A percentile compares a stretch with the other conserved stretches of the same genome.
These are phyloP conservation scores for Leishmania turanica DNA, from an alignment of 208 protist genomes.

Conservation along the genomic window DNA sequence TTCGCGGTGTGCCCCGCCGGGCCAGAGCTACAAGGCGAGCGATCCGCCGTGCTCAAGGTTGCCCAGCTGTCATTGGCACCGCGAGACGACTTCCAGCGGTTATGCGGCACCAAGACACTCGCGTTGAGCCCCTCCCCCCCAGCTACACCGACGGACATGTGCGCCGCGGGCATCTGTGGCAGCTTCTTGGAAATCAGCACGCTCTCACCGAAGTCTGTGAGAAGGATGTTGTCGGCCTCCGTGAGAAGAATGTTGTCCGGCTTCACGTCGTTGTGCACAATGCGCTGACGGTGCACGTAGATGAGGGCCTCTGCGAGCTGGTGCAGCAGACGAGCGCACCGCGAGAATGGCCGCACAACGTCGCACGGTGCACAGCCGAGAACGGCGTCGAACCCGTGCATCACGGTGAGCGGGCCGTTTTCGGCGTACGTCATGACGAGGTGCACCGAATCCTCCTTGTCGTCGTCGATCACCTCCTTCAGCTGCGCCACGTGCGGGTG, in stretches of 20 bases:
- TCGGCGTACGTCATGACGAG: constrained; percentile 65
- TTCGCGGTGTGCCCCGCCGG: background rate
- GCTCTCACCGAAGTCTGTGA: constrained; percentile 85
- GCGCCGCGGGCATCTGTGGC: background rate
- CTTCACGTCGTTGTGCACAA: constrained; percentile 92
- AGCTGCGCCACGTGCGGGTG: constrained; percentile 92
- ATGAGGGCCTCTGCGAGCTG: constrained; percentile 70
- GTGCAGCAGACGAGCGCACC: constrained; percentile 33
- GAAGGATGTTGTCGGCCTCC: constrained; percentile 65
- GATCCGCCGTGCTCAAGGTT: constrained; percentile 12
- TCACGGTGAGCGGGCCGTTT: constrained; percentile 33
- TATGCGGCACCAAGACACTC: constrained; percentile 22
- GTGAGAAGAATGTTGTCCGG: constrained; percentile 85
- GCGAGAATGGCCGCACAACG: constrained; percentile 44
- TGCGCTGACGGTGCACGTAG: constrained; percentile 68
- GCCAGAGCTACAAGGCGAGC: background rate
- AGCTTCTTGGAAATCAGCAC: constrained; percentile 34
- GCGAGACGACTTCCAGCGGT: constrained; percentile 27
- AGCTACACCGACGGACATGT: background rate
- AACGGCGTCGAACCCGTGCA: constrained; percentile 35
- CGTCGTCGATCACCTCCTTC: constrained; percentile 96
- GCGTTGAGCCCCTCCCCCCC: constrained; percentile 11
- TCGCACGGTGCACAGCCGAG: constrained; percentile 23
- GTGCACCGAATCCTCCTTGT: constrained; percentile 76
- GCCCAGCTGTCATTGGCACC: constrained; percentile 22